Conservation (phyloP, 345 rosid species). For the Hibiscus syriacus region DNA sequence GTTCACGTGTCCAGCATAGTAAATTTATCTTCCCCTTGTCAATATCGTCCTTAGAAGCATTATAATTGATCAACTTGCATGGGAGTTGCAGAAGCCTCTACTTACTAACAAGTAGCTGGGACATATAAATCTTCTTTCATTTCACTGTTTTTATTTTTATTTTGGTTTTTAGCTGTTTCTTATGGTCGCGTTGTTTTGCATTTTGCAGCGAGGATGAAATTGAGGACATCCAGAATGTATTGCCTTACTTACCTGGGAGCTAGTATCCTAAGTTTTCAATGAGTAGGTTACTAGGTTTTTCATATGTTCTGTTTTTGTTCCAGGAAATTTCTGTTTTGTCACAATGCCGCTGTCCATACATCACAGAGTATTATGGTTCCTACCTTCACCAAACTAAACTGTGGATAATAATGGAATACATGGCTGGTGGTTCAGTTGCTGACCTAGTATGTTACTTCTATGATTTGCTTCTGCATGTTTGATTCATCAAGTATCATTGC, state of each 20-base stretch:
- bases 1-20: not conserved
- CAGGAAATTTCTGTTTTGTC: conserved; percentile 96
- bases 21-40: not conserved
- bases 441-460: not conserved
- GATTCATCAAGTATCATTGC: not conserved
- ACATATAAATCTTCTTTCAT: not conserved
- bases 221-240: conserved; percentile 39
- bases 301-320: conserved; percentile 18
- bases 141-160: not conserved
- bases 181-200: conserved; percentile 16
- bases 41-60: not conserved
- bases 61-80: not conserved
- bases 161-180: conserved; percentile 1
- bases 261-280: not conserved
- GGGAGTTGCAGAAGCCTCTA: not conserved
- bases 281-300: conserved; percentile 16
- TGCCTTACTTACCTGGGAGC: conserved; percentile 12
- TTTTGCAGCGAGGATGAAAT: conserved; percentile 85
- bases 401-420: not conserved
- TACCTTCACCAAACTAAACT: not conserved
- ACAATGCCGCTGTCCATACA: conserved; percentile 90
- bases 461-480: not conserved
- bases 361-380: not conserved
- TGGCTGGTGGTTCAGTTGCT: not conserved
- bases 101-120: not conserved